These are phyloP conservation scores for Syzygium oleosum DNA, from an alignment of 345 rosid genomes.

Conservation along the genomic window DNA sequence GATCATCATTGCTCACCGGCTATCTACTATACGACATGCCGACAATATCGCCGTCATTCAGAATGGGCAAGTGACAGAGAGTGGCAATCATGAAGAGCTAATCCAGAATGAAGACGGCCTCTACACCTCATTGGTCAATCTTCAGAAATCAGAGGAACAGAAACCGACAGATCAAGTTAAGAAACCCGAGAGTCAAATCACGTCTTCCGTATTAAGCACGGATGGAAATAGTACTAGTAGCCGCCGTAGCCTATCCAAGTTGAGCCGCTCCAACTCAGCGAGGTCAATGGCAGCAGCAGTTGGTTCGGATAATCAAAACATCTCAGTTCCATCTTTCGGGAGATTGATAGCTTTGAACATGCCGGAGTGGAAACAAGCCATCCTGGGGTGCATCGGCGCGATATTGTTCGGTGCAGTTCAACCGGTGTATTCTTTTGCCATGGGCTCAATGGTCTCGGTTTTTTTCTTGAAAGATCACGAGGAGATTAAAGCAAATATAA, in stretches of 20 bases:
- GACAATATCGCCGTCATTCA: conserved; percentile 43
- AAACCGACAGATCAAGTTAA: neutral
- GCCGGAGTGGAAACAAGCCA: conserved; percentile 68
- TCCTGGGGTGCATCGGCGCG: conserved; percentile 46
- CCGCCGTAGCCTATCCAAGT: conserved; percentile 33
- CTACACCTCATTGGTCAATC: conserved; percentile 42
- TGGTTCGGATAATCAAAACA: conserved; percentile 9
- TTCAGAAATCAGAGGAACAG: conserved; percentile 39
- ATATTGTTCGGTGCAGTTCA: conserved; percentile 58
- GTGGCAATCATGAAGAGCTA: conserved; percentile 56
- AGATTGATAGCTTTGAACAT: conserved; percentile 50
- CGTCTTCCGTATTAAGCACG: conserved; percentile 18
- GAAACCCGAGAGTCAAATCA: neutral
- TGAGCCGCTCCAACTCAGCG: conserved; percentile 49
- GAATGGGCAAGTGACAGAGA: conserved; percentile 39
- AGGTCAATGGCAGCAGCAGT: conserved; percentile 6
- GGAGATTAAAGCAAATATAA: conserved; percentile 45
- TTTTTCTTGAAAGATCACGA: conserved; percentile 32
- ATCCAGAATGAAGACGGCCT: conserved; percentile 33
- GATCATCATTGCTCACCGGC: conserved; percentile 62
- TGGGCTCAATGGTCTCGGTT: conserved; percentile 50
- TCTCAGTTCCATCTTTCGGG: conserved; percentile 34
- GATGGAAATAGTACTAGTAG: conserved; percentile 23
- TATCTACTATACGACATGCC: conserved; percentile 63
- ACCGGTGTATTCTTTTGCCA: conserved; percentile 38